phyloP scores from a whole-genome alignment of 192 early-diverging fungal genomes.

The Oehlia diaphana region DNA sequence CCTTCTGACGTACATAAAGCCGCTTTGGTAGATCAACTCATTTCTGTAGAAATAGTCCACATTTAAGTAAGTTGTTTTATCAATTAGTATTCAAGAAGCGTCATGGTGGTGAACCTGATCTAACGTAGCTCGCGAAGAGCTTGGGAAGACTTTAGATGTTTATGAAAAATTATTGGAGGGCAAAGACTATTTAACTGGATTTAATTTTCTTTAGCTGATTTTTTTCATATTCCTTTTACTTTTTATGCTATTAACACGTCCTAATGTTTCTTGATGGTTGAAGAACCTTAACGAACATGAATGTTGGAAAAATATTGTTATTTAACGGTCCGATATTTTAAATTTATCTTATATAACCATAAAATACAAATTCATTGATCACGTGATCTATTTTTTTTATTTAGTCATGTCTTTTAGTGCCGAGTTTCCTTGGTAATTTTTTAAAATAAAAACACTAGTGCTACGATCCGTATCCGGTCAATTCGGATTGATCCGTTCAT shows the following conservation, averaged over 20 bases:
- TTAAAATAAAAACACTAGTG: too few species aligned
- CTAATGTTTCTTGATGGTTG: slow-evolving; percentile 32
- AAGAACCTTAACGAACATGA: neutral
- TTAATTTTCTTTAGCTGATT: slow-evolving; percentile 25
- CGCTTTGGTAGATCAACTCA: slow-evolving; percentile 36
- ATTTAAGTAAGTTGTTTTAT: neutral
- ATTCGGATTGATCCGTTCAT: too few species aligned
- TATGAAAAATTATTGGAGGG: neutral
- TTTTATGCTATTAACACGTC: neutral
- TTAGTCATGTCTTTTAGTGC: too few species aligned
- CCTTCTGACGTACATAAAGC: neutral
- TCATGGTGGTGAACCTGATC: neutral
- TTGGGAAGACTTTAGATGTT: neutral
- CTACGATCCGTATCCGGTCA: too few species aligned
- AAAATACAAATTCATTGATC: too few species aligned
- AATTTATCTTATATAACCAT: too few species aligned
- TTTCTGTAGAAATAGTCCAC: slow-evolving; percentile 19
- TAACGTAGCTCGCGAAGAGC: too few species aligned
- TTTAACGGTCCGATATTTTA: too few species aligned
- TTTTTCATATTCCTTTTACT: slow-evolving; percentile 20
- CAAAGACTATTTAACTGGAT: slow-evolving; percentile 29
- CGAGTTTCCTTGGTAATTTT: too few species aligned
- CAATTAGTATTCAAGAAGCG: neutral
- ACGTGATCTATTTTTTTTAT: too few species aligned
- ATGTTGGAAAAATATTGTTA: too few species aligned